A percentile compares a stretch with the other conserved stretches of the same genome.
Evolutionary conservation across 2,329 filamentous ascomycete genomes (phyloP).

Genomic region (Sordariomycetes sp.): DNA sequence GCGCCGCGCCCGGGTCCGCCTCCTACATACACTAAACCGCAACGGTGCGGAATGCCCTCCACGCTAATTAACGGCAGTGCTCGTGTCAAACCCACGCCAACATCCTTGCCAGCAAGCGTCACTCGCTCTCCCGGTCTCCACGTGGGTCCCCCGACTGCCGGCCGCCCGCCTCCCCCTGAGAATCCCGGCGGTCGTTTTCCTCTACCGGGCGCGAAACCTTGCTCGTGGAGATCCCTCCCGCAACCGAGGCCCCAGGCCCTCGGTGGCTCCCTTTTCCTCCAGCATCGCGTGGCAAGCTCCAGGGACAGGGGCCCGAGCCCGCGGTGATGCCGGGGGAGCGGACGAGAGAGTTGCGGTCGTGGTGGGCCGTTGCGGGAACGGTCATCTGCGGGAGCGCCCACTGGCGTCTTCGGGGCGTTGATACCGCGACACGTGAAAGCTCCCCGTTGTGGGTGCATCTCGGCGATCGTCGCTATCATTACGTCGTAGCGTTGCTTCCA

Average conservation of each 20-base stretch:
- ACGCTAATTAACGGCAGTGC: too few relatives aligned
- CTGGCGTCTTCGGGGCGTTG: slow-evolving; percentile 32
- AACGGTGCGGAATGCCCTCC: too few relatives aligned
- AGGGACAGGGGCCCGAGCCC: too few relatives aligned
- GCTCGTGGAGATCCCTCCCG: too few relatives aligned
- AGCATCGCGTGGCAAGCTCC: too few relatives aligned
- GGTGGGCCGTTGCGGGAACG: slow-evolving; percentile 38
- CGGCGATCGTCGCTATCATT: neutral
- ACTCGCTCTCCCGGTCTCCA: neutral
- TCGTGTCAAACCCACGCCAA: too few relatives aligned
- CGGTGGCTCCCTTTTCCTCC: too few relatives aligned
- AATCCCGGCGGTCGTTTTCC: neutral
- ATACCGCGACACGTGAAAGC: slow-evolving; percentile 1
- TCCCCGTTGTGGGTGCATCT: neutral
- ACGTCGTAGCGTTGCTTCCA: neutral
- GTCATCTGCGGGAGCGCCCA: slow-evolving; percentile 74
- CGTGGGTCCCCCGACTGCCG: neutral
- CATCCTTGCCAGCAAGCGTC: too few relatives aligned
- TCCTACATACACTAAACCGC: too few relatives aligned
- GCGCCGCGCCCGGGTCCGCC: neutral
- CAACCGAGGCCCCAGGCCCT: too few relatives aligned
- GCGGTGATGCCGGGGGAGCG: too few relatives aligned
- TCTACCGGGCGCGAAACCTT: too few relatives aligned
- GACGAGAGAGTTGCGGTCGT: slow-evolving; percentile 18
- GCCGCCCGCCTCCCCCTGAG: neutral